Evolutionary conservation across 1,284 basidiomycete species (phyloP).

Genomic region (Mycosarcoma maydis): DNA sequence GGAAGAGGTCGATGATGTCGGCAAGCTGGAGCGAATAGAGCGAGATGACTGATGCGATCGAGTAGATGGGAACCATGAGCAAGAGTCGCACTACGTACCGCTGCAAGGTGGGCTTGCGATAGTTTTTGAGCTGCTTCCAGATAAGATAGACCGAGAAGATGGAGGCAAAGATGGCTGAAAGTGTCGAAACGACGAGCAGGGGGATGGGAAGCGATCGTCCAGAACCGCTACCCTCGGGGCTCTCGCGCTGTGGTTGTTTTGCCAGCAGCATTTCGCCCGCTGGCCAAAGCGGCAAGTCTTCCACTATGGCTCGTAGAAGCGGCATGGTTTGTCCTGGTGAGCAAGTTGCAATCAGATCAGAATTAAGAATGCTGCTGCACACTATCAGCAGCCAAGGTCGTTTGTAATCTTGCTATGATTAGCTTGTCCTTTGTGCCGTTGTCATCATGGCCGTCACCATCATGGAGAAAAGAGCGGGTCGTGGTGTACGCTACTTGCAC

Average conservation of each 20-base stretch:
- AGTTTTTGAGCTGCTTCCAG: constrained; percentile 80
- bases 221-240: constrained; percentile 66
- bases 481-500: background rate
- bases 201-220: constrained; percentile 70
- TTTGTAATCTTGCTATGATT: background rate
- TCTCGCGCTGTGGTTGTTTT: constrained; percentile 13
- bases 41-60: constrained; percentile 87
- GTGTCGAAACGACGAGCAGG: constrained; percentile 73
- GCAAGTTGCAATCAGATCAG: constrained; percentile 1
- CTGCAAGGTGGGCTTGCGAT: constrained; percentile 64
- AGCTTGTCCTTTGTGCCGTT: background rate
- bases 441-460: background rate
- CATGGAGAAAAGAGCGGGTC: background rate
- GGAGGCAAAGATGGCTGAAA: constrained; percentile 75
- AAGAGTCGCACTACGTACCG: constrained; percentile 95
- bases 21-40: constrained; percentile 93
- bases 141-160: constrained; percentile 83
- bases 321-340: constrained; percentile 14
- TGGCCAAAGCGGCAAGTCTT: constrained; percentile 9
- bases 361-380: too few relatives aligned
- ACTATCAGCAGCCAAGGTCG: too few relatives aligned
- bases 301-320: constrained; percentile 1
- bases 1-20: constrained; percentile 92
- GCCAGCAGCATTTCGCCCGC: constrained; percentile 3
- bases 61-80: constrained; percentile 96